These are phyloP conservation scores for Cutaneotrichosporon cutaneum DNA, from an alignment of 1,284 basidiomycete genomes.

Conservation along the genomic window DNA sequence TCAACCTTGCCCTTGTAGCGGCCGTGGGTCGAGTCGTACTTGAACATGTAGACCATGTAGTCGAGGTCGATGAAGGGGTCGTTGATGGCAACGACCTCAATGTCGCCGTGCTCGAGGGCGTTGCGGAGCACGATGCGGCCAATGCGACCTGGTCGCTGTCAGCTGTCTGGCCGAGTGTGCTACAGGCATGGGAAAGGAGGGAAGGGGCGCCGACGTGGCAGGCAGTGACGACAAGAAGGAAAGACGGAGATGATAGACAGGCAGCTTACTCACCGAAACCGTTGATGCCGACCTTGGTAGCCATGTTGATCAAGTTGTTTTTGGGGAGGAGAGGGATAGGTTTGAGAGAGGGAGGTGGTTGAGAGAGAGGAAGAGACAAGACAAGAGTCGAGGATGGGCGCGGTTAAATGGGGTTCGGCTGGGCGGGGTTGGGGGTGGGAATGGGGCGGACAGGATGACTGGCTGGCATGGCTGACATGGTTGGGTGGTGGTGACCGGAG, in stretches of 20 bases:
- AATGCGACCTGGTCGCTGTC: slow-evolving; percentile 73
- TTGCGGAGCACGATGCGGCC: slow-evolving; percentile 95
- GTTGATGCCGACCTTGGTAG: slow-evolving; percentile 89
- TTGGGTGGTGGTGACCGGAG: neutral
- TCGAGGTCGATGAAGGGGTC: slow-evolving; percentile 95
- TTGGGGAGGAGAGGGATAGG: slow-evolving; percentile 15
- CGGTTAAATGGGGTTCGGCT: slow-evolving; percentile 1
- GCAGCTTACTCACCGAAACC: slow-evolving; percentile 73
- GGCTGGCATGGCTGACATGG: too few relatives aligned
- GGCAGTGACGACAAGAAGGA: neutral
- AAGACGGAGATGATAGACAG: neutral
- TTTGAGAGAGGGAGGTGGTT: slow-evolving; percentile 18
- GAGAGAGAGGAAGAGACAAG: slow-evolving; percentile 14
- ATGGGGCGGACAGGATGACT: neutral
- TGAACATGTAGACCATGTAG: slow-evolving; percentile 99
- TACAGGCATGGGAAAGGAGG: neutral
- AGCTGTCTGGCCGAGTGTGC: neutral
- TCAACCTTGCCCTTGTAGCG: slow-evolving; percentile 86
- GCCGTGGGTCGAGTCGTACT: slow-evolving; percentile 96
- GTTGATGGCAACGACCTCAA: slow-evolving; percentile 84
- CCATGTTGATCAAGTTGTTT: slow-evolving; percentile 44
- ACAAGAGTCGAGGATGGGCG: slow-evolving; percentile 13
- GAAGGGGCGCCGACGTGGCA: neutral
- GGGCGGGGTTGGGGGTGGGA: neutral
- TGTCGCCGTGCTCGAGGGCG: slow-evolving; percentile 72